Evolutionary conservation across 345 rosid species (phyloP).

Genomic region (Gossypium sturtianum): DNA sequence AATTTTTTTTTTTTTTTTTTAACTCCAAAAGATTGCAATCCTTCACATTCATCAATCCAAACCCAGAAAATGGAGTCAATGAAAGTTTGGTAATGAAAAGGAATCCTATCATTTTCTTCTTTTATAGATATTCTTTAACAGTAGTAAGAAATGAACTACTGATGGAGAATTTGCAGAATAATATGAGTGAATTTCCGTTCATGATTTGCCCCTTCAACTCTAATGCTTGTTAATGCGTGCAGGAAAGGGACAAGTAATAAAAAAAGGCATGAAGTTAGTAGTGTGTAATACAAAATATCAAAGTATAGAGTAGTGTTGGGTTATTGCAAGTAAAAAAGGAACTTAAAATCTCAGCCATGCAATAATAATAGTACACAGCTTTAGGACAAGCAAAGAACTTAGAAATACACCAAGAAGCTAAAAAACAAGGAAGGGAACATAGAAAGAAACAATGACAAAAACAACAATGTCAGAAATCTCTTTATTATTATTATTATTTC

Average conservation of each 20-base stretch:
- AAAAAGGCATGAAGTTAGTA: neutral
- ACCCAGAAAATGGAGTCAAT: neutral
- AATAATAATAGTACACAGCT: neutral
- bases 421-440: neutral
- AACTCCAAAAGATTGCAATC: neutral
- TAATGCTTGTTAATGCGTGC: neutral
- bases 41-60: neutral
- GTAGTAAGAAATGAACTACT: neutral
- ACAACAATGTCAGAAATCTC: conserved; percentile 38
- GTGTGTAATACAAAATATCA: neutral
- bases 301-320: conserved; percentile 3
- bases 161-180: neutral
- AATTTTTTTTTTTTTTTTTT: no score
- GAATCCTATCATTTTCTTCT: neutral
- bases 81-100: neutral
- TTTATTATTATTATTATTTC: conserved; percentile 11
- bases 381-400: neutral
- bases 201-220: neutral
- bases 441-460: conserved; percentile 10
- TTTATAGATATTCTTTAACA: neutral
- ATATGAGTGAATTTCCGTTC: neutral
- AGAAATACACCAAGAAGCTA: neutral
- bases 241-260: neutral
- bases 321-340: conserved; percentile 12
- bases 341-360: conserved; percentile 21